Evolutionary conservation across 2,329 filamentous ascomycete genomes (phyloP).

Genomic region (Onygenales sp.): DNA sequence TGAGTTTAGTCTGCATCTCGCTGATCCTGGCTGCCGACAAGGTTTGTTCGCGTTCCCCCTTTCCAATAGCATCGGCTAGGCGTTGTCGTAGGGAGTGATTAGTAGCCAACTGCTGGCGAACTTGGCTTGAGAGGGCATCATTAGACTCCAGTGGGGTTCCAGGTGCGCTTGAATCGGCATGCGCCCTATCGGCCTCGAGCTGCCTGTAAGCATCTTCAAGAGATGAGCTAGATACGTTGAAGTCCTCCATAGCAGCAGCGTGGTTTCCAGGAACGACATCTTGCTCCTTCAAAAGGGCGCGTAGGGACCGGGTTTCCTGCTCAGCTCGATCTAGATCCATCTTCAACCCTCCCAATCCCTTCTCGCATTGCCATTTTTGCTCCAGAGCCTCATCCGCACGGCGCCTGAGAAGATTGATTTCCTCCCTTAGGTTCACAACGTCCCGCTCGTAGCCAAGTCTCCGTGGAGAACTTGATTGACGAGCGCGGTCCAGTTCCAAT

Average conservation of each 20-base stretch:
- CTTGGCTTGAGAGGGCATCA: slow-evolving; percentile 60
- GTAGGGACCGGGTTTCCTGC: slow-evolving; percentile 79
- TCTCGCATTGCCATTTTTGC: slow-evolving; percentile 93
- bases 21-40: slow-evolving; percentile 74
- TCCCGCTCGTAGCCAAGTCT: slow-evolving; percentile 77
- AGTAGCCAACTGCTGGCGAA: slow-evolving; percentile 67
- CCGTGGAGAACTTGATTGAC: slow-evolving; percentile 55
- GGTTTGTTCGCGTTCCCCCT: slow-evolving; percentile 76
- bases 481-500: slow-evolving; percentile 64
- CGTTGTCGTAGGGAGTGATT: slow-evolving; percentile 69
- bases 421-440: slow-evolving; percentile 66
- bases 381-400: slow-evolving; percentile 89
- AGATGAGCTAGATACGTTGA: slow-evolving; percentile 57
- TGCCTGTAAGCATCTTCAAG: slow-evolving; percentile 66
- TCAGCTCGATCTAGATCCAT: slow-evolving; percentile 96
- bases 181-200: slow-evolving; percentile 57
- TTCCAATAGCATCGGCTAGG: slow-evolving; percentile 67
- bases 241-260: slow-evolving; percentile 35
- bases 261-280: slow-evolving; percentile 65
- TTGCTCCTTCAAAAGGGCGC: slow-evolving; percentile 67
- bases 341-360: slow-evolving; percentile 76
- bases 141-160: slow-evolving; percentile 2
- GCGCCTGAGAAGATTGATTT: slow-evolving; percentile 73
- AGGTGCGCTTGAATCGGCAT: slow-evolving; percentile 50
- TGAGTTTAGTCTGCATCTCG: slow-evolving; percentile 70